These are phyloP conservation scores for Carex parvula DNA, from an alignment of 176 grass and related monocot species.

Conservation along the genomic window DNA sequence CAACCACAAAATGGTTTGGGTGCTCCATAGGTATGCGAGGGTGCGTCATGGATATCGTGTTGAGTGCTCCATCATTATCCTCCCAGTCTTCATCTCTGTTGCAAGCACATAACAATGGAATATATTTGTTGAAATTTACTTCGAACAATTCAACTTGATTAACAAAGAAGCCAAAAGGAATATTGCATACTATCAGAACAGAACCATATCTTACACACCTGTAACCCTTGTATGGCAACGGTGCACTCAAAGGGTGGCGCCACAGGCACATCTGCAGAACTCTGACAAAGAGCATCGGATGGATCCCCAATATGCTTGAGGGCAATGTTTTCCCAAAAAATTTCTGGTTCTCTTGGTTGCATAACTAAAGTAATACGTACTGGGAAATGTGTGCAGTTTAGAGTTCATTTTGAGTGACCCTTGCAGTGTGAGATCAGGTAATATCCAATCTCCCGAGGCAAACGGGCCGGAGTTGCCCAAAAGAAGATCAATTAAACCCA, in stretches of 20 bases:
- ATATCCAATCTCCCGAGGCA: conserved; percentile 85
- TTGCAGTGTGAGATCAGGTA: conserved; percentile 91
- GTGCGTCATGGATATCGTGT: conserved; percentile 88
- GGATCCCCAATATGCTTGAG: conserved; percentile 74
- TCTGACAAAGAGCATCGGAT: conserved; percentile 94
- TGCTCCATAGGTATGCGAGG: conserved; percentile 77
- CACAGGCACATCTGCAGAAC: conserved; percentile 95
- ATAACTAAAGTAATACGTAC: conserved; percentile 98
- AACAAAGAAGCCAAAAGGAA: background rate
- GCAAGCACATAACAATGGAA: conserved; percentile 10
- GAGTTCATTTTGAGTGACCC: conserved; percentile 70
- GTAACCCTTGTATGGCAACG: conserved; percentile 93
- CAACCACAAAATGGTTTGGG: conserved; percentile 55
- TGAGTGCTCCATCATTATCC: conserved; percentile 95
- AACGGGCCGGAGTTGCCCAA: conserved; percentile 74
- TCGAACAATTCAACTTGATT: background rate
- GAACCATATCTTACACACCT: conserved; percentile 40
- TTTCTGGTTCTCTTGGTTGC: conserved; percentile 87
- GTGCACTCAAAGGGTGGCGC: conserved; percentile 50
- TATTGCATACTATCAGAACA: background rate
- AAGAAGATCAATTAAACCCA: conserved; percentile 69
- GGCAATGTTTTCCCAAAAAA: conserved; percentile 75
- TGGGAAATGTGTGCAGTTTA: conserved; percentile 61
- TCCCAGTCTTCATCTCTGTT: conserved; percentile 99
- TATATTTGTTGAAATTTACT: conserved; percentile 10